Percentiles rank a stretch among this genome's conserved stretches.
Evolutionary conservation across 352 stramenopile species (phyloP).

Genomic region (Albugo candida): DNA sequence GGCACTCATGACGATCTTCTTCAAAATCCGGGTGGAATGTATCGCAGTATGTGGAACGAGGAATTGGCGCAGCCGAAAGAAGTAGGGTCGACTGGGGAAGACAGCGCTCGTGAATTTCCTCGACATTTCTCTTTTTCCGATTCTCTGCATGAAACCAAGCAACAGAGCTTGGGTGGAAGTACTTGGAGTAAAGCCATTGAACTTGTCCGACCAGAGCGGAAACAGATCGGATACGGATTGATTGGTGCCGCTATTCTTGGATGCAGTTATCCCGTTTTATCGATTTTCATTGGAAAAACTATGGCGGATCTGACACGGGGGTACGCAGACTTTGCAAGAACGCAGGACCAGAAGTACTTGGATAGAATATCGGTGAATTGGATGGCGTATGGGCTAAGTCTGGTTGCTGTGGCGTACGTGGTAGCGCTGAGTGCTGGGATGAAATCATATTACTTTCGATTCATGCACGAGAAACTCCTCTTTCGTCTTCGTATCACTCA

Average conservation of each 20-base stretch:
- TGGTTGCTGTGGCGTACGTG: slow-evolving; percentile 4
- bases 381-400: slow-evolving; percentile 2
- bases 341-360: slow-evolving; percentile 2
- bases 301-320: slow-evolving; percentile 7
- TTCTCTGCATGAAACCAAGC: background rate
- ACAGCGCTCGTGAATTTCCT: background rate
- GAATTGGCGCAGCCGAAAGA: slow-evolving; percentile 9
- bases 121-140: background rate
- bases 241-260: slow-evolving; percentile 1
- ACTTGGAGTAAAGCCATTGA: slow-evolving; percentile 7
- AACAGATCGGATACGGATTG: slow-evolving; percentile 1
- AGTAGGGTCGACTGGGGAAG: background rate
- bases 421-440: slow-evolving; percentile 6
- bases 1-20: slow-evolving; percentile 10
- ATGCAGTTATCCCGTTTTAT: slow-evolving; percentile 3
- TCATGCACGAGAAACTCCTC: slow-evolving; percentile 7
- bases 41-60: slow-evolving; percentile 15
- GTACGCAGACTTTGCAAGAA: slow-evolving; percentile 2
- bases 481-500: slow-evolving; percentile 6
- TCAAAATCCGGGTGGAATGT: slow-evolving; percentile 8
- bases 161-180: background rate
- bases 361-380: slow-evolving; percentile 5
- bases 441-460: slow-evolving; percentile 6
- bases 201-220: slow-evolving; percentile 5
- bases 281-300: slow-evolving; percentile 8